Evolutionary conservation across 2,329 filamentous ascomycete species (phyloP).

Genomic region (Penicillium sclerotigenum): DNA sequence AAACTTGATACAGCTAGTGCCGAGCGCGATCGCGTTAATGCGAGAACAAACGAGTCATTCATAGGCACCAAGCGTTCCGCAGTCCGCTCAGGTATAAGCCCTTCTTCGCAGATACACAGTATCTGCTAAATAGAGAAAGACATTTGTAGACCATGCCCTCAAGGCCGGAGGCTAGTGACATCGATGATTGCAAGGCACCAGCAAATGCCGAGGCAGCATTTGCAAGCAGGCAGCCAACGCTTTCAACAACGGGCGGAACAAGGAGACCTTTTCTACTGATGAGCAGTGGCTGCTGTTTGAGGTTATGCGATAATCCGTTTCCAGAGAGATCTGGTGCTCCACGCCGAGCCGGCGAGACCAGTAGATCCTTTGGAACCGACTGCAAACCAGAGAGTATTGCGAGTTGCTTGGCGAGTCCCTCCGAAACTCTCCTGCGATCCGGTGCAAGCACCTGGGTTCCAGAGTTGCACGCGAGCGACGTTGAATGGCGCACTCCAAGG

Average conservation of each 20-base stretch:
- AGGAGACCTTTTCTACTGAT: background rate
- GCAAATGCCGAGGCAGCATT: slow-evolving; percentile 2
- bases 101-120: slow-evolving; percentile 13
- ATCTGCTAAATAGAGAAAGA: slow-evolving; percentile 11
- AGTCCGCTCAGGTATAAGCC: background rate
- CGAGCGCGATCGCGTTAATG: background rate
- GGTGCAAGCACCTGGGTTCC: background rate
- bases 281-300: background rate
- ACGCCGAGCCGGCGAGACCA: background rate
- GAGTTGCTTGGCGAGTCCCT: background rate
- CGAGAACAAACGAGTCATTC: background rate
- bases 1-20: background rate
- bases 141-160: slow-evolving; percentile 4
- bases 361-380: background rate
- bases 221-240: slow-evolving; percentile 6
- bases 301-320: background rate
- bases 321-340: background rate
- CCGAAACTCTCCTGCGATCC: background rate
- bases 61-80: background rate
- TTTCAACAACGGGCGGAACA: background rate
- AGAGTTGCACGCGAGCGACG: background rate
- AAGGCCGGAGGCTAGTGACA: background rate
- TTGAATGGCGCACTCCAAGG: background rate
- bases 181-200: slow-evolving; percentile 6
- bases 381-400: background rate